phyloP scores from a whole-genome alignment of 768 basidiomycete species.

The Lenzites betulinus region DNA sequence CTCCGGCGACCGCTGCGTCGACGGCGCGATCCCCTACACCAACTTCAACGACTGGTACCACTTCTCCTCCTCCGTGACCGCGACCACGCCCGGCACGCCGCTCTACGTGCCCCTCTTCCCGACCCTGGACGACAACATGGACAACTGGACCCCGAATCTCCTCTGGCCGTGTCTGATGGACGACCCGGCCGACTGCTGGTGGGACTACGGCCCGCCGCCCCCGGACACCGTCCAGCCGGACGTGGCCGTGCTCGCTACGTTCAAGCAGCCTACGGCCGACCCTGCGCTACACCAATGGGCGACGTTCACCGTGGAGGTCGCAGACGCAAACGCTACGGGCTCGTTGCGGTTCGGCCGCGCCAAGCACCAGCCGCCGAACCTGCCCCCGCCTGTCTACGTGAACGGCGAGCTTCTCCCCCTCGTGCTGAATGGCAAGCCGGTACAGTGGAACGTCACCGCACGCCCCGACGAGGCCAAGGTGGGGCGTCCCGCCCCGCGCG shows the following conservation, averaged over 20 bases:
- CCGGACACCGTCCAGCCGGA: not conserved
- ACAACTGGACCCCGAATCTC: slow-evolving; percentile 4
- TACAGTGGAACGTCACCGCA: not conserved
- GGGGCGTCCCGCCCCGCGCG: not conserved
- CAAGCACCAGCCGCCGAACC: slow-evolving; percentile 1
- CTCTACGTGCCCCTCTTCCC: not conserved
- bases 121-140: not conserved
- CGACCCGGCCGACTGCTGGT: slow-evolving; percentile 5
- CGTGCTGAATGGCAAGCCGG: not conserved
- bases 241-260: not conserved
- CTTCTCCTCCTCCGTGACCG: slow-evolving; percentile 3
- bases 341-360: not conserved
- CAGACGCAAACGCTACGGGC: not conserved
- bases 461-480: not conserved
- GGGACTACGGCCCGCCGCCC: slow-evolving; percentile 2
- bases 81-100: slow-evolving; percentile 1
- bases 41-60: slow-evolving; percentile 16
- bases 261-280: not conserved
- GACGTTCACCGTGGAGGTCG: not conserved
- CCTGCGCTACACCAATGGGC: not conserved
- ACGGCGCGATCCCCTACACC: slow-evolving; percentile 2
- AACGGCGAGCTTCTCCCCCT: not conserved
- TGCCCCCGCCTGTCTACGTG: slow-evolving; percentile 7
- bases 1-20: not conserved
- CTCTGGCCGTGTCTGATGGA: slow-evolving; percentile 6